Evolutionary conservation across 139 green algal species (phyloP), one percentile per base, ranked within the genome.

Genomic region (Chlorella vulgaris): DNA sequence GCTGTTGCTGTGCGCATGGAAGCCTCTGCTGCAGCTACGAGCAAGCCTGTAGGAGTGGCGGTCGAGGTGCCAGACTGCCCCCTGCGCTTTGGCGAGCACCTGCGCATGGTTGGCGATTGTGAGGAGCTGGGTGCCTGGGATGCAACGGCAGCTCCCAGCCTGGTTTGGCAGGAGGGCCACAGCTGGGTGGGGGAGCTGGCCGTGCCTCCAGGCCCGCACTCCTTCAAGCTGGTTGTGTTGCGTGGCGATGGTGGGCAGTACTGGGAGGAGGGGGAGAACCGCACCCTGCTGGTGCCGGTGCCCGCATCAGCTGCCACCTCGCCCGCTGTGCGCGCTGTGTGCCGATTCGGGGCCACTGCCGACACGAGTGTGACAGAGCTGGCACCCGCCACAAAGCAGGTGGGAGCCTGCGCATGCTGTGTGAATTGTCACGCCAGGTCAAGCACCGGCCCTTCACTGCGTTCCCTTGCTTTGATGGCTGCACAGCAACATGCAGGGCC

Each of bases 231-330:
- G 28, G 47, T 71, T 3, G 31, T 53, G 24, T 28, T 58, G 60
- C 21, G 62, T 43, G 22, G 36, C 7, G 51, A 39, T 2, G 26
- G 36, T 33, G 10, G 5, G 47, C 50, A 62, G 13, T 43, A 84
- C 7, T 96, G 92, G 93, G 93, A 96, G 78, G 76, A 77, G 35
- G 89, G 91, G 13, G 68, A 81, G 29, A 92, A 96, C 80, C 89
- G 91, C 7, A 53, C 62, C 22, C 83, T 95, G 74, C 91, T 82
- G 81, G 89, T 94, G 68, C 61, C 74, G 47, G n/a, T 31, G 10
- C 10, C 43, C 18, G 19, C n/a, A 3, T 42, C 69, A 13, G n/a
- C 28, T 21, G n/a, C 15, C 4, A 42, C 33, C 3, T 33, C 43
- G 1, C 26, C 22, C 2, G 29, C n/a, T 19, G 24, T 76, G 42